Evolutionary conservation across 2,329 filamentous ascomycete genomes (phyloP), one percentile per base, ranked within the genome.

Genomic region (Hypoxylon sp.): DNA sequence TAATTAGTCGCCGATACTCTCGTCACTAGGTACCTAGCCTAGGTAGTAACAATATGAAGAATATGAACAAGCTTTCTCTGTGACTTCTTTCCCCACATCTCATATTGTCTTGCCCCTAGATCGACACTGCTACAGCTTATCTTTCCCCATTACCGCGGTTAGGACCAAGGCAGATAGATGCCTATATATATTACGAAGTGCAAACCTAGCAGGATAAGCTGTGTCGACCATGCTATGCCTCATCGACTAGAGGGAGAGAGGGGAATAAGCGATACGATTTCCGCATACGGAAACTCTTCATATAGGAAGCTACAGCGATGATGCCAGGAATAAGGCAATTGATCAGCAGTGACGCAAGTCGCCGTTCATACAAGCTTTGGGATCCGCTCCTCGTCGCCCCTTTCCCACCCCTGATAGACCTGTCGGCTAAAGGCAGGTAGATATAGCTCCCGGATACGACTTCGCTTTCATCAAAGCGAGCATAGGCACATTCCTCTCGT

Each of bases 361-460:
- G 49, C 58, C 54, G 58, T 58, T 58, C 50, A 61, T 58, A 61
- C 49, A 61, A 61, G 58, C 58, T 61, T 53, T 45, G 15, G 27
- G 58, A 61, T 61, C 50, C 31, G 3, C 18, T 29, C 11, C n/a
- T n/a, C n/a, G 9, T 26, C 26, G 15, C 23, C 15, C 9, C 33
- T 21, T 38, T n/a, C n/a, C n/a, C n/a, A n/a, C n/a, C n/a, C n/a
- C n/a, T n/a, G n/a, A n/a, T n/a, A 5, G 20, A 37, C 11, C 2
- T 38, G 27, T 21, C 57, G 57, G 57, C 52, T 60, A 60, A 60
- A 60, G 20, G 23, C 18, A 29, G n/a, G n/a, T n/a, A n/a, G n/a
- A n/a, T n/a, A n/a, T n/a, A n/a, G n/a, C n/a, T n/a, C 20, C 27
- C 42, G 46, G 23, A 24, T 60, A 31, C 26, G 11, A 49, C 48